phyloP scores from a whole-genome alignment of 75 land plant species.

The Picea sitchensis region DNA sequence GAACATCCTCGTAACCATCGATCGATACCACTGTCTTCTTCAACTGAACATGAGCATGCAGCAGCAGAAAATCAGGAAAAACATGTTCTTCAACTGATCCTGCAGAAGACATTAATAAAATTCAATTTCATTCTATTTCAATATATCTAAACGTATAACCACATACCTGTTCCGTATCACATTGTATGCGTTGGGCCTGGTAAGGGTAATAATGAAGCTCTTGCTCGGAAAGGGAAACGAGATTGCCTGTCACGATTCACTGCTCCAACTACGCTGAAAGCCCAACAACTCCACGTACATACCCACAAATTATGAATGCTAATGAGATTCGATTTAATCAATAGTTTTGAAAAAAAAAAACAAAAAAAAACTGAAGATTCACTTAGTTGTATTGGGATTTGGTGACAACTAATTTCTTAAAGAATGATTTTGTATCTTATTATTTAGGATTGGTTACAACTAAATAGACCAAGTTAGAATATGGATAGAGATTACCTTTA shows the following conservation, averaged over 20 bases:
- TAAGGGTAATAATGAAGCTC: constrained; percentile 13
- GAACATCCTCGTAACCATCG: constrained; percentile 58
- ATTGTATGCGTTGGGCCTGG: background rate
- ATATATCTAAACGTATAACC: background rate
- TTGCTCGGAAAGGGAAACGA: constrained; percentile 32
- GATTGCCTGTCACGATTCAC: constrained; percentile 14
- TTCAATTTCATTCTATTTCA: too few species aligned
- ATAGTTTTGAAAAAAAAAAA: too few species aligned
- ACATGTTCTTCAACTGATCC: background rate
- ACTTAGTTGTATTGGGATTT: too few species aligned
- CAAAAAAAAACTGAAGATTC: too few species aligned
- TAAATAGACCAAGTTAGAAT: too few species aligned
- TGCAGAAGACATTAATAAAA: too few species aligned
- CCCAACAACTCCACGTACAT: background rate
- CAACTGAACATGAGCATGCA: too few species aligned
- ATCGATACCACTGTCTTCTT: constrained; percentile 31
- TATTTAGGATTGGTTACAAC: too few species aligned
- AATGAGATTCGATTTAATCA: too few species aligned
- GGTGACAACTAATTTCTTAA: too few species aligned
- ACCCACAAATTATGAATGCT: background rate
- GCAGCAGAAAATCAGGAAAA: background rate
- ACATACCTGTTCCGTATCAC: background rate
- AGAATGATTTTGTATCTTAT: too few species aligned
- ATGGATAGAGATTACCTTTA: too few species aligned
- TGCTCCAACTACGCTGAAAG: background rate